Evolutionary conservation across 345 rosid genomes (phyloP), one percentile per base, ranked within the genome.

Genomic region (Pistacia atlantica): DNA sequence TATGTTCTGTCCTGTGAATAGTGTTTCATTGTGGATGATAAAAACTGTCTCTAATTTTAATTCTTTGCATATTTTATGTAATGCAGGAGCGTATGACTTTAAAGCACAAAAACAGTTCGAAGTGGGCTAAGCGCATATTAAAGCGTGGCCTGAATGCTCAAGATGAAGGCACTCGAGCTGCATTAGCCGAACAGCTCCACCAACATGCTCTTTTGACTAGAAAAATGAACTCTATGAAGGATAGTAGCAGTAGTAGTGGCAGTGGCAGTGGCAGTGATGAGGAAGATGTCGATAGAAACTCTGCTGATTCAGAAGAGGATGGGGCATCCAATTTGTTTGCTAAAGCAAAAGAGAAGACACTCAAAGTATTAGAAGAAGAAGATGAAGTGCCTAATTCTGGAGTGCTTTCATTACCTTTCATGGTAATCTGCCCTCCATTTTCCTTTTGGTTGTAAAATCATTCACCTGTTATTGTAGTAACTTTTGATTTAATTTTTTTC

Each of bases 361-460:
- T 88, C 35, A 79, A 86, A 84, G 75, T 87, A 58, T 65, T 92
- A 46, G 92, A 89, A 79, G 94, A 91, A 48, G 88, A 89, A 59
- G 89, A 86, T 60, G 92, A 89, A 82, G 79, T 79, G 61, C 90
- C 97, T 64, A 77, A 78, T 49, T 85, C 97, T 22, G 98, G 98
- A 86, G 88, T 96, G 71, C 81, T 90, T 71, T 85, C 97, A 74
- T 86, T 96, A 80, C 99, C 99, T 81, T 96, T 93, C 83, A 96
- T 96, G 99, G 99, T 96, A 91, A 71, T 52, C 59, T 33, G 65
- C 73, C 61, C 28, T 67, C 38, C 17, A 10, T 42, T 13, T 73
- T 46, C 48, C 11, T 48, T 59, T 69, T 49, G 10, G 56, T n/a
- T 54, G 38, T 31, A 62, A 22, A 25, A 55, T 74, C 55, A 54